A percentile compares a stretch with the other conserved stretches of the same genome.
phyloP scores from a whole-genome alignment of 1,139 yeast genomes.

The Sugiyamaella pinicola region DNA sequence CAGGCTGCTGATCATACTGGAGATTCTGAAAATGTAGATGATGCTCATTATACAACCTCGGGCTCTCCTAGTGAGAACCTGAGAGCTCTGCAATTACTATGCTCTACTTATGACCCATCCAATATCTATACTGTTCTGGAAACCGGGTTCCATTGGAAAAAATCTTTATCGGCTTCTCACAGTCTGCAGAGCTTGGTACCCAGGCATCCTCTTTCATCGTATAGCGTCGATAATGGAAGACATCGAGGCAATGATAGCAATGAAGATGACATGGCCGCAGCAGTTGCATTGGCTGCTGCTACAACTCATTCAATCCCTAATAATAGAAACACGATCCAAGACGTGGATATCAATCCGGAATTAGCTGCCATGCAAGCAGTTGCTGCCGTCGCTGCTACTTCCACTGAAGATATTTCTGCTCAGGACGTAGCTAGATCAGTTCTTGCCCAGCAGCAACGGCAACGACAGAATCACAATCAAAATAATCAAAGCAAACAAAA shows the following conservation, averaged over 20 bases:
- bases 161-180: conserved; percentile 4
- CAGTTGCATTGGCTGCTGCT: conserved; percentile 16
- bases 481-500: neutral
- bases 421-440: conserved; percentile 23
- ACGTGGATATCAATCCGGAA: conserved; percentile 13
- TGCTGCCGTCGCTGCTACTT: conserved; percentile 2
- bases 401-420: conserved; percentile 8
- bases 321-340: conserved; percentile 1
- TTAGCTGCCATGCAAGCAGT: conserved; percentile 11
- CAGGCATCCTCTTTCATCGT: conserved; percentile 6
- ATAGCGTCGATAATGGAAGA: neutral
- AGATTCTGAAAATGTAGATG: conserved; percentile 1
- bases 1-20: neutral
- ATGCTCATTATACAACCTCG: conserved; percentile 9
- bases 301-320: neutral
- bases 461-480: too few relatives aligned
- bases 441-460: conserved; percentile 13
- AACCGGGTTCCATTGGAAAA: conserved; percentile 21
- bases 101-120: conserved; percentile 14
- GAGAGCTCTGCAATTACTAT: conserved; percentile 17
- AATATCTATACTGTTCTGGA: conserved; percentile 16
- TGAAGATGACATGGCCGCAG: conserved; percentile 13
- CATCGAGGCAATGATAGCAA: neutral
- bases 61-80: conserved; percentile 16
- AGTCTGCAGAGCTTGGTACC: conserved; percentile 7